phyloP scores from a whole-genome alignment of 2,329 filamentous ascomycete genomes.

The Botrytis porri region DNA sequence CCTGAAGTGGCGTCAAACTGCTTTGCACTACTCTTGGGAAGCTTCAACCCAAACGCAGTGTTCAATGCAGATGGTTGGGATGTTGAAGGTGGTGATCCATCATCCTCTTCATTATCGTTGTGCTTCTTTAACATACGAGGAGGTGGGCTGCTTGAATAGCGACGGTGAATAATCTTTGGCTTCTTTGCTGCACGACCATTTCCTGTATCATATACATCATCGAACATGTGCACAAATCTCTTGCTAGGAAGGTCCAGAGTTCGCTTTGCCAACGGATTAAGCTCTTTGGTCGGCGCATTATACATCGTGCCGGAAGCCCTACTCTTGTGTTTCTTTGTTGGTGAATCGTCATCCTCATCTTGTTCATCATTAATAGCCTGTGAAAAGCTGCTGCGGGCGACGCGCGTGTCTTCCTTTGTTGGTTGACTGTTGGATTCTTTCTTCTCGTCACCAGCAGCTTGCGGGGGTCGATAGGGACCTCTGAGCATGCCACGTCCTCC shows the following conservation, averaged over 20 bases:
- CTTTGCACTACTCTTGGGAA: background rate
- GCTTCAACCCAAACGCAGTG: background rate
- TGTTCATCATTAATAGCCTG: background rate
- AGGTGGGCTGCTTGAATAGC: background rate
- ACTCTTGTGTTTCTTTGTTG: background rate
- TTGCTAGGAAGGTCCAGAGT: background rate
- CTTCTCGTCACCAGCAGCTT: background rate
- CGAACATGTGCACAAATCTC: background rate
- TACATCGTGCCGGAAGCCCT: background rate
- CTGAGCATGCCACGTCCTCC: slow-evolving; percentile 3
- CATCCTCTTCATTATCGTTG: background rate
- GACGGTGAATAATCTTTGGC: background rate
- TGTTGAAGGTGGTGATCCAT: background rate
- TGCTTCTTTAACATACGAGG: background rate
- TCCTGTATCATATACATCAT: background rate
- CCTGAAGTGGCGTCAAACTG: background rate
- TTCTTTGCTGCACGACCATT: background rate
- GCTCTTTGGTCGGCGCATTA: background rate
- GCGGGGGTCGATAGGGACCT: background rate
- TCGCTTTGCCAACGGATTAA: background rate
- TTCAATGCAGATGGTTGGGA: background rate
- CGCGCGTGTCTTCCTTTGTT: background rate
- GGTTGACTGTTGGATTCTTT: background rate
- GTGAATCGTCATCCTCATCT: background rate
- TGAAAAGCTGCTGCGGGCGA: background rate